phyloP scores from a whole-genome alignment of 1,284 basidiomycete species.

The Apiotrichum akiyoshidainum region DNA sequence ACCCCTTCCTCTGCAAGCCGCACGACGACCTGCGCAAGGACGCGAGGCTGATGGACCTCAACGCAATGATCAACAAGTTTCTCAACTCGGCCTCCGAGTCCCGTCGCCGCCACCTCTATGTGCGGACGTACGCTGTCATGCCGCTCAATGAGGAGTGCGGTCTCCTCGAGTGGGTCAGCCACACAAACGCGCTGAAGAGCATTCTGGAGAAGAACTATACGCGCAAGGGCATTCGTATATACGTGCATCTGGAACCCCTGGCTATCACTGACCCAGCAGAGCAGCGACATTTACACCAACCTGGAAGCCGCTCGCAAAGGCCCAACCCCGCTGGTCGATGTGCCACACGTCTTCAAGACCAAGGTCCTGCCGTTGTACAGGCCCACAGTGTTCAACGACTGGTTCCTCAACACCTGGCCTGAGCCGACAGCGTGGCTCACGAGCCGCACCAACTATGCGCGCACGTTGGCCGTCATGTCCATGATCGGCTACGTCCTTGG shows the following conservation, averaged over 20 bases:
- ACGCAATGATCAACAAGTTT: slow-evolving; percentile 96
- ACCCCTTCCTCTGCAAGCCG: slow-evolving; percentile 94
- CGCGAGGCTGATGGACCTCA: slow-evolving; percentile 96
- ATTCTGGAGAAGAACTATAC: slow-evolving; percentile 75
- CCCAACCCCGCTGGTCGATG: background rate
- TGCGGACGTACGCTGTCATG: slow-evolving; percentile 93
- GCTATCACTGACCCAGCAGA: slow-evolving; percentile 31
- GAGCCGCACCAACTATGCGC: slow-evolving; percentile 77
- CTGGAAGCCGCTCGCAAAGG: slow-evolving; percentile 48
- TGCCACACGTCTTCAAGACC: slow-evolving; percentile 56
- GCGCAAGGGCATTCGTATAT: slow-evolving; percentile 59
- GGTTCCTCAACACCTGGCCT: slow-evolving; percentile 96
- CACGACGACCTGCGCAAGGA: slow-evolving; percentile 98
- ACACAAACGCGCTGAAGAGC: slow-evolving; percentile 80
- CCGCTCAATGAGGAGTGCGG: slow-evolving; percentile 97
- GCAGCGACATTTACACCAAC: slow-evolving; percentile 57
- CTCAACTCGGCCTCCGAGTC: slow-evolving; percentile 92
- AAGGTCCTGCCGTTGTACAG: slow-evolving; percentile 64
- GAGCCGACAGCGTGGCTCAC: slow-evolving; percentile 94
- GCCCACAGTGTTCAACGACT: slow-evolving; percentile 87
- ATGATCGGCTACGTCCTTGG: slow-evolving; percentile 98
- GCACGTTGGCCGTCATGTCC: slow-evolving; percentile 95
- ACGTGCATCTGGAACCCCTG: slow-evolving; percentile 55
- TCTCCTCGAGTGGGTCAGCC: slow-evolving; percentile 97
- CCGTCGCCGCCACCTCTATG: slow-evolving; percentile 78